Percentiles rank a stretch among this genome's conserved stretches.
Conservation (phyloP, 345 rosid species). For the Iberis pinnata region DNA sequence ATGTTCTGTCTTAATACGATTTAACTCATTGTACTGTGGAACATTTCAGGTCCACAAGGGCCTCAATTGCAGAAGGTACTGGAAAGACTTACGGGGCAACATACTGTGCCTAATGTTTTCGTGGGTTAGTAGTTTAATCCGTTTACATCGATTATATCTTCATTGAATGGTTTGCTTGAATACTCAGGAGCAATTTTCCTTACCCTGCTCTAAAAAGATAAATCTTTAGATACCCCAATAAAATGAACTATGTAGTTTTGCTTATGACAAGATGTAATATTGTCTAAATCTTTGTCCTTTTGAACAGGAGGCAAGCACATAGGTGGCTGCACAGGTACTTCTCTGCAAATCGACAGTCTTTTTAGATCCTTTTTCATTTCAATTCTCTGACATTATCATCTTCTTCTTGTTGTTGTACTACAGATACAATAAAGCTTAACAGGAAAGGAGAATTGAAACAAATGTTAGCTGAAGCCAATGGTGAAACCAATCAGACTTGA, state of each 20-base stretch:
- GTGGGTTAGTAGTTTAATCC: conserved; percentile 45
- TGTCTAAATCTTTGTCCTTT: conserved; percentile 7
- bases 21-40: not conserved
- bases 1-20: too few relatives aligned
- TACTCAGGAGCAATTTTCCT: not conserved
- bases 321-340: conserved; percentile 90
- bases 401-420: conserved; percentile 25
- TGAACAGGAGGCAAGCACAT: conserved; percentile 87
- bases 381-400: not conserved
- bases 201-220: not conserved
- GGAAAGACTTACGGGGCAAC: conserved; percentile 87
- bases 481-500: conserved; percentile 22
- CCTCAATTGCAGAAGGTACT: conserved; percentile 77
- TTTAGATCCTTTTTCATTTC: not conserved
- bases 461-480: conserved; percentile 57
- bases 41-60: conserved; percentile 72
- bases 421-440: conserved; percentile 76
- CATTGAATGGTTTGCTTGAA: not conserved
- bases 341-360: too few relatives aligned
- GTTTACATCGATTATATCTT: not conserved
- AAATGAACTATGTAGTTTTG: not conserved
- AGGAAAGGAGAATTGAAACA: conserved; percentile 62
- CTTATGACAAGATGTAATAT: conserved; percentile 1
- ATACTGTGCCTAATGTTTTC: conserved; percentile 90
- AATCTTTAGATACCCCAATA: not conserved